These are phyloP conservation scores for Mycena capillaripes DNA, from an alignment of 768 basidiomycete genomes.

Conservation along the genomic window DNA sequence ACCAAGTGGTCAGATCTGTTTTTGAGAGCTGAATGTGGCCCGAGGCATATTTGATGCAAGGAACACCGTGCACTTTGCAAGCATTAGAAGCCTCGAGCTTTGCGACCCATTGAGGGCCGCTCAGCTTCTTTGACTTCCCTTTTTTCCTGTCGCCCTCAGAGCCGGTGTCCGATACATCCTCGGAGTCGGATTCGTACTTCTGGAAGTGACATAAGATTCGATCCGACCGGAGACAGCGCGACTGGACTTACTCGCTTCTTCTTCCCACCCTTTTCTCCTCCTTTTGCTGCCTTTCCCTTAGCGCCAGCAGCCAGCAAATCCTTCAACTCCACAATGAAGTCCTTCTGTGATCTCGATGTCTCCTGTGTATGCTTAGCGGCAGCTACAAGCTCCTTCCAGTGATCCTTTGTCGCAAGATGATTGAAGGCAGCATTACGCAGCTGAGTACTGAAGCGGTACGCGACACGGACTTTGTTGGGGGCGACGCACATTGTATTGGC, in stretches of 20 bases:
- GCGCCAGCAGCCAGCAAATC: background rate
- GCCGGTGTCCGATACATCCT: background rate
- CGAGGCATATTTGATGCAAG: background rate
- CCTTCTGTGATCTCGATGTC: slow-evolving; percentile 2
- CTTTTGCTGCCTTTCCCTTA: background rate
- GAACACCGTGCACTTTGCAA: background rate
- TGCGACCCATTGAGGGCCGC: background rate
- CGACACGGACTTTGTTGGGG: background rate
- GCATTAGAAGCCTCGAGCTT: background rate
- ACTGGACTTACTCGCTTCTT: slow-evolving; percentile 7
- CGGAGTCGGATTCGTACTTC: background rate
- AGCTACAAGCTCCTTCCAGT: background rate
- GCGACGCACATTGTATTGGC: slow-evolving; percentile 3
- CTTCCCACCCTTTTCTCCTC: background rate
- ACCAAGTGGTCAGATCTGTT: slow-evolving; percentile 1
- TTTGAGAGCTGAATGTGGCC: slow-evolving; percentile 13
- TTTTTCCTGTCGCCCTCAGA: background rate
- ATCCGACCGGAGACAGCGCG: background rate
- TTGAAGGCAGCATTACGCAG: background rate
- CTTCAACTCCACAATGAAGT: background rate
- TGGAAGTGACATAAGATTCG: background rate
- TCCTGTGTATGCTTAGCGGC: background rate
- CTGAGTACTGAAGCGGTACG: slow-evolving; percentile 12
- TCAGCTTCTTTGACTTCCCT: background rate
- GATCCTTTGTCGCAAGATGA: background rate